Evolutionary conservation across 2,329 filamentous ascomycete species (phyloP), one percentile per base, ranked within the genome.

Genomic region (Fusarium bactridioides): DNA sequence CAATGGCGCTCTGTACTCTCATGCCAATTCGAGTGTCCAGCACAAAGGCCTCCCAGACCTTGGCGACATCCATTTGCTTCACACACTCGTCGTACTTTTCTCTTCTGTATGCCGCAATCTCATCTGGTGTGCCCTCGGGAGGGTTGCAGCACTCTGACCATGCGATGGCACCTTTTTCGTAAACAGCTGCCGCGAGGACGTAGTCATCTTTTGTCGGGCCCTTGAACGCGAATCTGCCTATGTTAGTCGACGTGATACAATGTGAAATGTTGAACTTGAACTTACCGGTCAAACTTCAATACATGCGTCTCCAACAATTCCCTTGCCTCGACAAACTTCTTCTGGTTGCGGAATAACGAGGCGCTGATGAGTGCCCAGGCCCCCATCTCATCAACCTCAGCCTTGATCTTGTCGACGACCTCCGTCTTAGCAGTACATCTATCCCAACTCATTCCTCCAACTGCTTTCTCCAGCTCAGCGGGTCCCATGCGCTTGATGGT

Each of bases 91-190:
- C 80, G 31, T 91, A 78, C 80, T 88, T 88, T 51, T 84, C 79
- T 29, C 78, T 80, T 21, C 84, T 82, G 72, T 82, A 85, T 9
- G 74, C 80, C 0, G 82, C 79, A 0, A 81, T 70, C 10, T 81
- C 79, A 25, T 81, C 77, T 0, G 67, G 45, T 10, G 79, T 80
- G 1, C 69, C 78, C 3, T 73, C 70, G 1, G 81, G 80, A 7
- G 84, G 80, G 35, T 82, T 79, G 74, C 83, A 86, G 58, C 85
- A 86, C 76, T 95, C 92, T 64, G 88, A 86, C 95, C 95, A 99
- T 3, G 91, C 84, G 61, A 93, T 89, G 12, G 93, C 94, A 0
- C 91, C 94, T 84, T 96, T 89, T 82, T 99, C 96, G 81, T 98
- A 98, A 73, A 94, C 87, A 3, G 93, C 94, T 2, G 91, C 89